These are phyloP conservation scores for Fusarium agapanthi DNA, from an alignment of 2,329 filamentous ascomycete genomes.

Conservation along the genomic window DNA sequence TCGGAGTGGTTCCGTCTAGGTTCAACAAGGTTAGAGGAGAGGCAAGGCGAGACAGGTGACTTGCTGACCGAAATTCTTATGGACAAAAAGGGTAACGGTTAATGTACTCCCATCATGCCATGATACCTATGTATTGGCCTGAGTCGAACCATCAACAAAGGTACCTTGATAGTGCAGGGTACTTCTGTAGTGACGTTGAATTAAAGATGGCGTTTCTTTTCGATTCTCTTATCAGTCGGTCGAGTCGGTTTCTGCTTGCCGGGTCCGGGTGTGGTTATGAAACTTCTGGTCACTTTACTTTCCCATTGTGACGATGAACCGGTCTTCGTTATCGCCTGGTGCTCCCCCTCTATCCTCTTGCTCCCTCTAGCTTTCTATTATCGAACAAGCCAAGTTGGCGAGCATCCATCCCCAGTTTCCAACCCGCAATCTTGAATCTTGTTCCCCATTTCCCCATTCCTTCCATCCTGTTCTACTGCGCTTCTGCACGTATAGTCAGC, in stretches of 20 bases:
- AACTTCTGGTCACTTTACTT: slow-evolving; percentile 23
- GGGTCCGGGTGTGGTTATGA: slow-evolving; percentile 16
- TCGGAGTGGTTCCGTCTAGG: slow-evolving; percentile 33
- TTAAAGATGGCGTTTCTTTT: slow-evolving; percentile 31
- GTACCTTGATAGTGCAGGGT: slow-evolving; percentile 19
- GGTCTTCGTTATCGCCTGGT: slow-evolving; percentile 33
- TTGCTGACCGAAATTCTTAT: slow-evolving; percentile 21
- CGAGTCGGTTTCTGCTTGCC: slow-evolving; percentile 19
- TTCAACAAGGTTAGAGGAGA: slow-evolving; percentile 2
- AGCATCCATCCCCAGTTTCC: slow-evolving; percentile 24
- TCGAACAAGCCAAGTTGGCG: slow-evolving; percentile 3
- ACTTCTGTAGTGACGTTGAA: slow-evolving; percentile 26
- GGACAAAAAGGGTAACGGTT: slow-evolving; percentile 28
- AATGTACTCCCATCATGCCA: slow-evolving; percentile 21
- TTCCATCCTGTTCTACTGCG: slow-evolving; percentile 26
- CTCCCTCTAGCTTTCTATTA: not conserved
- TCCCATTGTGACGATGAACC: slow-evolving; percentile 32
- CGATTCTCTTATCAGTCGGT: slow-evolving; percentile 41
- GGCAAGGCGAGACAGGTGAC: slow-evolving; percentile 27
- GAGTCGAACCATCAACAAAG: not conserved
- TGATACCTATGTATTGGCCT: slow-evolving; percentile 25
- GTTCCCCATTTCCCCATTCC: slow-evolving; percentile 36
- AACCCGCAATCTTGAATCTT: slow-evolving; percentile 26
- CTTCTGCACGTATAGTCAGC: slow-evolving; percentile 10
- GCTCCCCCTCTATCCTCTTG: slow-evolving; percentile 24